phyloP scores from a whole-genome alignment of 2,329 filamentous ascomycete genomes.

The Rhynchosporium agropyri region DNA sequence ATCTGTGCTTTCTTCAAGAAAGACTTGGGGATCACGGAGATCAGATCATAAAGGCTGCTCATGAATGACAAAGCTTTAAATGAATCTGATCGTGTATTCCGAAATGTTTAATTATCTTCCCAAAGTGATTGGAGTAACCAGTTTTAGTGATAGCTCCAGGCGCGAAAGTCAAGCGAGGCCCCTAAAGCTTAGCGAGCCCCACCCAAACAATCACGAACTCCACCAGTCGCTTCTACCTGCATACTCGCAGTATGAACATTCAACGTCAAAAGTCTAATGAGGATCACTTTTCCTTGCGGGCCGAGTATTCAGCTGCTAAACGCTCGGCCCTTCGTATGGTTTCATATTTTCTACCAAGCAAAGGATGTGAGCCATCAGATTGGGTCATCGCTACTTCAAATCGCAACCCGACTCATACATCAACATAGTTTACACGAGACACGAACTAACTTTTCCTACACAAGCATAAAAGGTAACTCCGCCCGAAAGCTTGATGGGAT shows the following conservation, averaged over 20 bases:
- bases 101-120: not conserved
- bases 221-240: not conserved
- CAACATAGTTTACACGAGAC: not conserved
- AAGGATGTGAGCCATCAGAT: no score
- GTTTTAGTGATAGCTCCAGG: not conserved
- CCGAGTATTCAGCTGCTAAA: no score
- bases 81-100: no score
- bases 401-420: not conserved
- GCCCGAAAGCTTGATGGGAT: conserved; percentile 12
- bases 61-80: no score
- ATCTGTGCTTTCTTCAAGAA: conserved; percentile 27
- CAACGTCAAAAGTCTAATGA: no score
- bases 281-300: no score
- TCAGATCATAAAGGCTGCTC: not conserved
- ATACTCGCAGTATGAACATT: no score
- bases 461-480: not conserved
- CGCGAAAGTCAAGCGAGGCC: not conserved
- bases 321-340: no score
- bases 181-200: not conserved
- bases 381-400: not conserved
- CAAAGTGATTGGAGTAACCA: no score
- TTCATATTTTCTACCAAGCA: no score
- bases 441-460: not conserved
- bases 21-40: conserved; percentile 28
- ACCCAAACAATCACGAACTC: not conserved